Base-by-base conservation (phyloP, 805 yeast species). In the Helenozyma baotianmanensis region DNA sequence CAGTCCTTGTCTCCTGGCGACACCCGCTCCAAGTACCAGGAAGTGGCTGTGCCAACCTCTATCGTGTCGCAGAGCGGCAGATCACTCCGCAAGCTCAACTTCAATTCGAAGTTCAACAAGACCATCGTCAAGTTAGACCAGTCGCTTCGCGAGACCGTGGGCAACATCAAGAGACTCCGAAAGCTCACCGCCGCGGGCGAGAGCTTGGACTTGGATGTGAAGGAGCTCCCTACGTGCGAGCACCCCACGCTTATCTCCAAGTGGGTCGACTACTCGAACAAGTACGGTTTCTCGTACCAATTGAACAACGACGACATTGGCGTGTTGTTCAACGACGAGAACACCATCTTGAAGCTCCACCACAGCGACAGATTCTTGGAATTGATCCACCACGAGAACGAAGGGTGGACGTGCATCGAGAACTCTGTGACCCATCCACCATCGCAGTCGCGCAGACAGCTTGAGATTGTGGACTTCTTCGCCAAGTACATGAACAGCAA, bases 191-290 rank as follows among this genome's bases (percentile, higher is more conserved):
- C 33, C 18, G 29, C 34, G 5, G 45, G 61, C 36, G 63, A 58
- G 14, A 46, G 49, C 32, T 23, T 43, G 25, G 46, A 43, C 23
- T 45, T 56, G 39, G 64, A 58, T 29, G 48, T 60, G 18, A 42
- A 51, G 24, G 69, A 63, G 40, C 58, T 64, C 29, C 72, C 71
- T 23, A 51, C 59, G 7, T 63, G 68, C 37, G 72, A 70, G 44
- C 72, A 75, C 42, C 94, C 89, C 9, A 74, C 78, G 13, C 75
- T 85, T 39, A 78, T 90, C 26, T 83, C 94, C 40, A 89, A 90
- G 56, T 92, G 99, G 99, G 97, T 94, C 18, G 99, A 92, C 56
- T 92, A 90, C 56, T 83, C 96, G 17, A 88, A 89, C 62, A 87
- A 83, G 57, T 94, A 90, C 59, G 98, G 98, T 1, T 81, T 92